Evolutionary conservation across 2,329 filamentous ascomycete genomes (phyloP).

Genomic region (Fonsecaea nubica): DNA sequence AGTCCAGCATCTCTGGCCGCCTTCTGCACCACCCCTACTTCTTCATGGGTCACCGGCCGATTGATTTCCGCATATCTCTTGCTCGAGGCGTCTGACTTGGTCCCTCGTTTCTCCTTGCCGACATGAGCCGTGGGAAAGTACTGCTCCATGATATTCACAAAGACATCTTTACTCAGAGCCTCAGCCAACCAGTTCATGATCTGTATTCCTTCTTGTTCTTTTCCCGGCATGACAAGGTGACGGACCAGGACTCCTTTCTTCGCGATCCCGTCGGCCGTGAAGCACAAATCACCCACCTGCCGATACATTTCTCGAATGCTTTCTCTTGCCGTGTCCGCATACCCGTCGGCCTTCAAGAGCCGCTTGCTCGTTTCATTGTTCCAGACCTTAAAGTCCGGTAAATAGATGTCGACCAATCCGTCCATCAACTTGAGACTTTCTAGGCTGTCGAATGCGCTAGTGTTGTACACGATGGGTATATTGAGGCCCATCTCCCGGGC

Average conservation of each 20-base stretch:
- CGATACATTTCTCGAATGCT: conserved; percentile 80
- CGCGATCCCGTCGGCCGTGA: conserved; percentile 80
- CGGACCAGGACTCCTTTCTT: conserved; percentile 77
- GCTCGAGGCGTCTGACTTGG: conserved; percentile 50
- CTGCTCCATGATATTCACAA: conserved; percentile 89
- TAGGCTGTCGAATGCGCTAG: conserved; percentile 78
- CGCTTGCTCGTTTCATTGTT: conserved; percentile 68
- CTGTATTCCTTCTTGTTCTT: conserved; percentile 72
- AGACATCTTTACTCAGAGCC: conserved; percentile 75
- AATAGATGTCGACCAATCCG: conserved; percentile 81
- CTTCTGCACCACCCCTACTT: conserved; percentile 69
- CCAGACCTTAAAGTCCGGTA: conserved; percentile 91
- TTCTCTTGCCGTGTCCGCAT: conserved; percentile 73
- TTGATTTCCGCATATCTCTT: conserved; percentile 79
- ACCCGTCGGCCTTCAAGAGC: conserved; percentile 79
- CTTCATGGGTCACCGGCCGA: conserved; percentile 68
- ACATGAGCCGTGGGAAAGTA: conserved; percentile 83
- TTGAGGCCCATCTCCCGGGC: conserved; percentile 72
- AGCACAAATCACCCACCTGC: conserved; percentile 83
- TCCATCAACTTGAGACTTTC: conserved; percentile 75
- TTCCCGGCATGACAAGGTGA: conserved; percentile 85
- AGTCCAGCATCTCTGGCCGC: conserved; percentile 75
- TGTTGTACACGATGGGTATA: conserved; percentile 83
- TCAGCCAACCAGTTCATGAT: conserved; percentile 79
- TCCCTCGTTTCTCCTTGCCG: conserved; percentile 66